Percentiles rank a stretch among this genome's conserved stretches.
phyloP scores from a whole-genome alignment of 2,329 filamentous ascomycete genomes.

The Pseudocercospora cruenta region DNA sequence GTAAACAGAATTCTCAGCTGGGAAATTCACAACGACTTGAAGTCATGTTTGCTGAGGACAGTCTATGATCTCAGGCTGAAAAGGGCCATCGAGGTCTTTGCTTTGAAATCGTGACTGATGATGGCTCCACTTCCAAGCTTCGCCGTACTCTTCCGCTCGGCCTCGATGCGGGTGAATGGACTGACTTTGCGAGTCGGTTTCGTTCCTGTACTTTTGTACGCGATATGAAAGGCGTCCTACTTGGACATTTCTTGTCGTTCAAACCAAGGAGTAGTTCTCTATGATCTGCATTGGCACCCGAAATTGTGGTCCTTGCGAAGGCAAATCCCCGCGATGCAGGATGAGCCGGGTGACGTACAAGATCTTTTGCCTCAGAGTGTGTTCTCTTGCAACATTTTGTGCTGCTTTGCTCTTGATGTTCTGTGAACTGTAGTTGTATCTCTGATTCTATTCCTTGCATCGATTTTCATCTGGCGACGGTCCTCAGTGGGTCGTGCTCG shows the following conservation, averaged over 20 bases:
- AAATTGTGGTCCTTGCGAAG: neutral
- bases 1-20: neutral
- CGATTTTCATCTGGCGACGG: too few species aligned
- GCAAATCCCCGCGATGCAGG: constrained; percentile 1
- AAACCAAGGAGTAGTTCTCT: neutral
- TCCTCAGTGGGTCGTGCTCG: neutral
- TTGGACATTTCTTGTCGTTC: neutral
- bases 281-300: neutral
- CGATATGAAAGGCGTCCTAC: neutral
- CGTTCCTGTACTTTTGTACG: neutral
- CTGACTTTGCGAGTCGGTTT: neutral
- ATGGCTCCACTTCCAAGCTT: neutral
- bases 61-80: neutral
- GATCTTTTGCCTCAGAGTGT: neutral
- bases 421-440: neutral
- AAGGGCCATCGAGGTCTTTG: neutral
- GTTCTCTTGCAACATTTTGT: neutral
- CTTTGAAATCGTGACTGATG: constrained; percentile 1
- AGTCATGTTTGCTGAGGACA: neutral
- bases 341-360: neutral
- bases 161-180: neutral
- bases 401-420: neutral
- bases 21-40: neutral
- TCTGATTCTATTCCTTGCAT: neutral
- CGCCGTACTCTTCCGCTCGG: neutral